Base-by-base conservation (phyloP, 2,329 filamentous ascomycete genomes). In the Cercospora canescens region DNA sequence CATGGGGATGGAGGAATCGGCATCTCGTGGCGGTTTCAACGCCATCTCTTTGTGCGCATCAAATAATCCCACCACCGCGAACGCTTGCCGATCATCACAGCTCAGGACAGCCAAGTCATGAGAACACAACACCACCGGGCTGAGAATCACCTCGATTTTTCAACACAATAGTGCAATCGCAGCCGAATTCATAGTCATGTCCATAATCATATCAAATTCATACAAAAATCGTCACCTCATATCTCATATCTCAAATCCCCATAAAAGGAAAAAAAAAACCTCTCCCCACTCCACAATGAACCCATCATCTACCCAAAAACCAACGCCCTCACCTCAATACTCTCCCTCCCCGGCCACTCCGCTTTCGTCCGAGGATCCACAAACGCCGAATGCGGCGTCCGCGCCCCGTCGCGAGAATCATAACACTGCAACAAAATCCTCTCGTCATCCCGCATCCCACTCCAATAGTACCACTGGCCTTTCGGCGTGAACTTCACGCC, bases 291-390 rank as follows among this genome's bases (percentile, higher is more conserved):
- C 30, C 30, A 9, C 30, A 32, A 9, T 32, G 30, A 55, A 35
- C 8, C 6, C 41, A 11, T 12, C 48, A 9, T 37, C 59, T 55
- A 77, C 21, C 75, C 75, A 83, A 97, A 96, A 0, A 97, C 91
- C 77, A 97, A 82, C 24, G 92, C 88, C 72, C 94, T 85, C 16
- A 97, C 91, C 79, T 97, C 94, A 76, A 97, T 96, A 76, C 93
- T 97, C 83, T 96, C 91, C 68, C 94, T 84, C 0, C 86, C 87
- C 70, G 74, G 76, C 74, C 75, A 78, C 4, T 89, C 91, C 39
- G 88, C 88, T 18, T 88, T 84, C 0, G 91, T 92, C 70, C 89
- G 83, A 1, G 91, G 89, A 76, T 97, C 91, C 35, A 84, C 82
- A 79, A 97, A 97, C 0, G 93, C 93, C 16, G 89, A 88, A 80